These are phyloP conservation scores for Podospora conica DNA, from an alignment of 495 filamentous ascomycete genomes.

Conservation along the genomic window DNA sequence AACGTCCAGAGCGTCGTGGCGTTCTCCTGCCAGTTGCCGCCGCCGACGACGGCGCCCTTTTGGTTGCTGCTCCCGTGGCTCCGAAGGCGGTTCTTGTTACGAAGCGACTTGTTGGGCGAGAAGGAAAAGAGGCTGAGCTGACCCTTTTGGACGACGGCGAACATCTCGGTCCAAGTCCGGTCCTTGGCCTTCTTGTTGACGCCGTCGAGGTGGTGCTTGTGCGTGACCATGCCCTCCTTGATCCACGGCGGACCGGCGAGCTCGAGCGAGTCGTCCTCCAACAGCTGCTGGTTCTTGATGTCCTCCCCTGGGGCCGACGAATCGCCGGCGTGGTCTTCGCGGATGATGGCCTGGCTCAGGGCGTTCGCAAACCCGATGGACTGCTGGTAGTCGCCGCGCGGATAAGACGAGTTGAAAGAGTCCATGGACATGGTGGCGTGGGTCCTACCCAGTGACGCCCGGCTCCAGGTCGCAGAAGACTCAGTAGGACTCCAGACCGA, in stretches of 20 bases:
- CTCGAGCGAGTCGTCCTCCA: slow-evolving; percentile 88
- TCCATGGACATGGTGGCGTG: slow-evolving; percentile 88
- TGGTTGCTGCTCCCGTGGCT: slow-evolving; percentile 25
- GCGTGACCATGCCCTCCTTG: slow-evolving; percentile 91
- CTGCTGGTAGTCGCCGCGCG: slow-evolving; percentile 81
- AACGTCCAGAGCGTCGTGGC: slow-evolving; percentile 83
- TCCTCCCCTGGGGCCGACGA: slow-evolving; percentile 48
- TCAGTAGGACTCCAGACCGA: slow-evolving; percentile 88
- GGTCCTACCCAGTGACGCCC: slow-evolving; percentile 81
- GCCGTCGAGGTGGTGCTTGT: slow-evolving; percentile 91
- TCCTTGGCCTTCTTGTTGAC: slow-evolving; percentile 88
- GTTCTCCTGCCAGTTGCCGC: slow-evolving; percentile 95
- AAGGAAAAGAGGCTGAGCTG: slow-evolving; percentile 94
- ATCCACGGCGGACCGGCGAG: slow-evolving; percentile 92
- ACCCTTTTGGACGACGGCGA: slow-evolving; percentile 97
- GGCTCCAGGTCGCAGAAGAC: slow-evolving; percentile 80
- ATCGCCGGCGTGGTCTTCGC: slow-evolving; percentile 66
- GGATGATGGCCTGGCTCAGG: slow-evolving; percentile 91
- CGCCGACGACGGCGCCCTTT: slow-evolving; percentile 67
- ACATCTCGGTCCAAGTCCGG: slow-evolving; percentile 88
- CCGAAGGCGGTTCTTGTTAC: slow-evolving; percentile 56
- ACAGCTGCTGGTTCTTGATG: slow-evolving; percentile 55
- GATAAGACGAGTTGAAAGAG: slow-evolving; percentile 73
- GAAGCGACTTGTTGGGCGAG: slow-evolving; percentile 64
- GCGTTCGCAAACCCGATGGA: slow-evolving; percentile 98